These are phyloP conservation scores for Paraphaeosphaeria minitans DNA, from an alignment of 2,329 filamentous ascomycete species.

Conservation along the genomic window DNA sequence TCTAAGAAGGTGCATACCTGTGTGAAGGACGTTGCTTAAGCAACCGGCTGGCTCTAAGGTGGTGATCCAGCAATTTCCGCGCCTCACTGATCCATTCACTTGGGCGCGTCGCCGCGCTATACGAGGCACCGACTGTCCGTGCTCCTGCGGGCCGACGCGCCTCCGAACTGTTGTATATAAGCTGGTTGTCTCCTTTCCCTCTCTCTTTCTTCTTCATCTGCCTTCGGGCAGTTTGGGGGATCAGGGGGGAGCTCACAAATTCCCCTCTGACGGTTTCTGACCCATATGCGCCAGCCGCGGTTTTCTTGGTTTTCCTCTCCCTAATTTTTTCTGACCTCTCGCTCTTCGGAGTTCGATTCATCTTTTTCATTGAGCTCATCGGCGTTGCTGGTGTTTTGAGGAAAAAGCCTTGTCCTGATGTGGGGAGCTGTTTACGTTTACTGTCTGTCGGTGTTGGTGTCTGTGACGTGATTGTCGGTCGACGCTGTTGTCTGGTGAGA, in stretches of 20 bases:
- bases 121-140: not conserved
- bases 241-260: not conserved
- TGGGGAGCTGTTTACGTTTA: not conserved
- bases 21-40: not conserved
- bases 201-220: not conserved
- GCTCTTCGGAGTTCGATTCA: not conserved
- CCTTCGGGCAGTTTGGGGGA: too few species aligned
- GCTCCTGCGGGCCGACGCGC: not conserved
- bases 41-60: not conserved
- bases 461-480: too few species aligned
- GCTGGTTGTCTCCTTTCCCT: not conserved
- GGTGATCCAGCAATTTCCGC: not conserved
- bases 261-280: not conserved
- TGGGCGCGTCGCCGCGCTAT: not conserved
- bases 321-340: not conserved
- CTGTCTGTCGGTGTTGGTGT: not conserved
- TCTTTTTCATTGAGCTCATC: slow-evolving; percentile 7
- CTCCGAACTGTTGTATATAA: not conserved
- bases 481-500: too few species aligned
- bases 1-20: not conserved
- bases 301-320: not conserved
- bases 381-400: not conserved
- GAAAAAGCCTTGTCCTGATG: not conserved
- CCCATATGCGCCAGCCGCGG: not conserved
- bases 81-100: not conserved